Conservation (phyloP, 2,329 filamentous ascomycete species). For the Alternaria hordeiaustralica region DNA sequence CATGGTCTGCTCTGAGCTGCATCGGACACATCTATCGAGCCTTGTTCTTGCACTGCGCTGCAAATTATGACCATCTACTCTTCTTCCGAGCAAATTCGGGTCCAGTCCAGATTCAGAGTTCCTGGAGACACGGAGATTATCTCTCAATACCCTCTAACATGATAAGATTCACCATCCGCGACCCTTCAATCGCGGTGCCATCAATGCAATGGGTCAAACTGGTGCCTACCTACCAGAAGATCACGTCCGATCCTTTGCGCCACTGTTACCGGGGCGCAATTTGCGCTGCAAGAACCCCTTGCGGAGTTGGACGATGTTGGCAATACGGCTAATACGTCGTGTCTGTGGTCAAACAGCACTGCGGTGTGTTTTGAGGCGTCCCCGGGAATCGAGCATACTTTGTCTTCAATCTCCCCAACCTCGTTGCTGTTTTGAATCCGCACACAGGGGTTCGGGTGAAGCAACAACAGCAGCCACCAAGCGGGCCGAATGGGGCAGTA, state of each 20-base stretch:
- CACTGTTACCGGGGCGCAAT: background rate
- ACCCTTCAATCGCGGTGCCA: slow-evolving; percentile 1
- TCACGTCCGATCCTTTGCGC: background rate
- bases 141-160: slow-evolving; percentile 4
- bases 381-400: background rate
- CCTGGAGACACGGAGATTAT: slow-evolving; percentile 9
- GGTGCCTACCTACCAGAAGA: background rate
- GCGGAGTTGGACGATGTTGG: background rate
- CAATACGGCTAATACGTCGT: background rate
- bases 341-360: background rate
- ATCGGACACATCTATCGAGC: background rate
- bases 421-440: background rate
- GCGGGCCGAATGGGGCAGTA: slow-evolving; percentile 14
- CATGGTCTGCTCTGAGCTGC: slow-evolving; percentile 10
- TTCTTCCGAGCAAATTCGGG: background rate
- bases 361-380: background rate
- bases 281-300: background rate
- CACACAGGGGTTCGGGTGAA: slow-evolving; percentile 4
- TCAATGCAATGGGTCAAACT: slow-evolving; percentile 1
- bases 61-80: background rate
- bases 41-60: background rate
- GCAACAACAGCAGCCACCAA: slow-evolving; percentile 6
- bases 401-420: background rate
- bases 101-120: background rate
- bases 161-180: slow-evolving; percentile 3